Conservation (phyloP, 2,329 filamentous ascomycete genomes). For the Lachnellula subtilissima region DNA sequence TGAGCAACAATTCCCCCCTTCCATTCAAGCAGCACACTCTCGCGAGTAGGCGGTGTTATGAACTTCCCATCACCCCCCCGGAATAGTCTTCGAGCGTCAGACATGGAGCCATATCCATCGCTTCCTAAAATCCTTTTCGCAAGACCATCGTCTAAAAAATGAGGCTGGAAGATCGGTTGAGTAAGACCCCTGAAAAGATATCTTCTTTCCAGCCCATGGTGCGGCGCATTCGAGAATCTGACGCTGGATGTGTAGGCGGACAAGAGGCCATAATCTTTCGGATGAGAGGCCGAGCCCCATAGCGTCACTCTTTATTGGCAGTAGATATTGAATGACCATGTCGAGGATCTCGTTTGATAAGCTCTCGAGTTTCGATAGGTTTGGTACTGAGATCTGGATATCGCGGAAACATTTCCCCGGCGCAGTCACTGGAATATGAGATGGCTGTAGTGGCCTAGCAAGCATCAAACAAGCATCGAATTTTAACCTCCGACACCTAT, state of each 20-base stretch:
- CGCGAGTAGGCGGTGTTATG: not conserved
- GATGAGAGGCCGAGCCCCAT: not conserved
- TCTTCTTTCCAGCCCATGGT: constrained; percentile 3
- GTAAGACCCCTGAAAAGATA: constrained; percentile 8
- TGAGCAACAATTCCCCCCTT: not conserved
- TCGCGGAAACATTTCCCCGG: not conserved
- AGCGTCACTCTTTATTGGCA: not conserved
- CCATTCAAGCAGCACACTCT: not conserved
- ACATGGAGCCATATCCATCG: not conserved
- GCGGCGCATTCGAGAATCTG: not conserved
- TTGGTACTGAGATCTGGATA: not conserved
- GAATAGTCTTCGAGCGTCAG: not conserved
- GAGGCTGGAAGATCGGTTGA: not conserved
- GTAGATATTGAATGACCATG: constrained; percentile 2
- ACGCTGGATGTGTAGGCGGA: not conserved
- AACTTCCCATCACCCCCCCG: not conserved
- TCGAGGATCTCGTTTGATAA: constrained; percentile 8
- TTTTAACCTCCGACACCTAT: not conserved
- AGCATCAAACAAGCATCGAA: not conserved
- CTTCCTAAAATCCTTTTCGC: not conserved
- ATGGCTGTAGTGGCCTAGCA: not conserved
- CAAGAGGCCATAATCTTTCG: not conserved
- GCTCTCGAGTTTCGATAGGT: not conserved
- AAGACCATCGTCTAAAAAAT: not conserved
- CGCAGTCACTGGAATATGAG: not conserved